Evolutionary conservation across 768 basidiomycete species (phyloP), one percentile per base, ranked within the genome.

Genomic region (Boletus fagicola): DNA sequence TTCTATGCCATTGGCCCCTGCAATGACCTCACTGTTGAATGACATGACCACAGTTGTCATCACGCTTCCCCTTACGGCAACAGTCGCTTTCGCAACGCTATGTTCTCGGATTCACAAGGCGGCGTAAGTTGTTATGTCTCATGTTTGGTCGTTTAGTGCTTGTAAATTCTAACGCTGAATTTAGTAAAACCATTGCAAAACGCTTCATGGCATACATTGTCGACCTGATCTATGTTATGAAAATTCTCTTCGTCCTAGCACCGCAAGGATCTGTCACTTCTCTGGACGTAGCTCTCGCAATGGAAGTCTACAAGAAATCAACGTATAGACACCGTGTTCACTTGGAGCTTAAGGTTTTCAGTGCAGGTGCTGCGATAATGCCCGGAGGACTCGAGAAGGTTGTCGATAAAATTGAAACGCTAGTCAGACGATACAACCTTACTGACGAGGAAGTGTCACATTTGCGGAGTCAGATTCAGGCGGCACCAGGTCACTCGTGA

Each of bases 171-270:
- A 12, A 50, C 35, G 18, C 18, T 4, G 6, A 11, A 4, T 2
- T 5, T 2, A 50, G 49, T 8, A 11, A 12, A 26, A 24, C 18
- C 3, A 26, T 36, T 8, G 24, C 24, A 7, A 50, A 7, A 7
- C 24, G 49, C 6, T 38, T 36, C 11, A 50, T 50, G 49, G 49
- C 49, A 7, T 49, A 49, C 49, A 49, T 49, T 6, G 2, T 33
- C 16, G 49, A 35, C 49, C 22, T 49, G 35, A 49, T 49, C 33
- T 49, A 49, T 16, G 22, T 49, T 7, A 36, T 49, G 49, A 49
- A 12, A 20, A 49, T 49, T 4, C 33, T 49, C 10, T 49, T 26
- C 16, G 6, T 49, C 22, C 22, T 49, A 0, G 35, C 22, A 4
- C 49, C 33, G 9, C 16, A 26, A 6, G 49, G 24, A 12, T 4